Evolutionary conservation across 176 grass and related monocot genomes (phyloP).

Genomic region (Eragrostis nindensis): DNA sequence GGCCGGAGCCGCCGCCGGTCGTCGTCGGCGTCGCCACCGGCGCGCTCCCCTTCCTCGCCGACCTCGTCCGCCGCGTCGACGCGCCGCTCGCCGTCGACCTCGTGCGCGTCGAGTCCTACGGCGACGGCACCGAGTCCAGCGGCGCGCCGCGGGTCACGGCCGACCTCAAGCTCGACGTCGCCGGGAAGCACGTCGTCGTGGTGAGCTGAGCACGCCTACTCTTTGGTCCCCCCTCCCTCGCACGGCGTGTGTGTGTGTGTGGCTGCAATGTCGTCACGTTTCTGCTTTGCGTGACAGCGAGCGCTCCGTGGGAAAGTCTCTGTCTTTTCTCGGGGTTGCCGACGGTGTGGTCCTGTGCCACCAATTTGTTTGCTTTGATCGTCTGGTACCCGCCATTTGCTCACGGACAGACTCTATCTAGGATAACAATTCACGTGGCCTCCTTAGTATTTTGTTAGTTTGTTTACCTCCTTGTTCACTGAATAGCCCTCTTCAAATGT

Average conservation of each 20-base stretch:
- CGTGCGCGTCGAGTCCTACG: constrained; percentile 90
- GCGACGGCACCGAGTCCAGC: constrained; percentile 72
- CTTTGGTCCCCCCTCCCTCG: neutral
- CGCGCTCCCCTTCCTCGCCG: constrained; percentile 82
- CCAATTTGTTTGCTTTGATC: neutral
- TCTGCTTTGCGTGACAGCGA: neutral
- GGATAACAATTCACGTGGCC: neutral
- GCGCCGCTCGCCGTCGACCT: constrained; percentile 66
- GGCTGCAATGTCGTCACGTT: neutral
- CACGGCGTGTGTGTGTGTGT: neutral
- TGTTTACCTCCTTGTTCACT: neutral
- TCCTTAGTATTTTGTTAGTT: too few species aligned
- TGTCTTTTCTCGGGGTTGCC: constrained; percentile 6
- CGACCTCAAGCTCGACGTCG: constrained; percentile 84
- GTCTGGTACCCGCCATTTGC: neutral
- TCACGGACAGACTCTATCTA: neutral
- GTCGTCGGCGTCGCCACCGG: constrained; percentile 81
- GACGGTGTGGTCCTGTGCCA: neutral
- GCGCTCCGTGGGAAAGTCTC: neutral
- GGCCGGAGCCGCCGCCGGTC: constrained; percentile 61
- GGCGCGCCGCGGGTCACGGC: constrained; percentile 64
- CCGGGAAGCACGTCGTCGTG: constrained; percentile 82
- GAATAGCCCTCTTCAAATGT: neutral
- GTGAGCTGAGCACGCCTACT: constrained; percentile 31
- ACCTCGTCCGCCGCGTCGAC: constrained; percentile 74